Base-by-base conservation (phyloP, 768 basidiomycete species). In the Mycena polygramma region DNA sequence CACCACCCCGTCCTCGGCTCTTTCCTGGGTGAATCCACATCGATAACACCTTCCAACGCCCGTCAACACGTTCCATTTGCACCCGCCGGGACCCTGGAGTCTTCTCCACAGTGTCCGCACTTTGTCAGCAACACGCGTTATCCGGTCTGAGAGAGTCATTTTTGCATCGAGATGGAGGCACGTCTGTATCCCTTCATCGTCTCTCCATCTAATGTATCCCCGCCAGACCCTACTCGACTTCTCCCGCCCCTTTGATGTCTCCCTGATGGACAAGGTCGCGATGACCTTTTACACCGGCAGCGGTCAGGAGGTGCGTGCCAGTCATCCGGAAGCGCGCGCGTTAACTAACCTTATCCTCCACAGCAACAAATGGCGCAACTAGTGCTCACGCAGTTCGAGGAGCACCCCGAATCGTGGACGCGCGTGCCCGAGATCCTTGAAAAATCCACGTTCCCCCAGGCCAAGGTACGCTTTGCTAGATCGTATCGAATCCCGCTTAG, bases 391-490 rank as follows among this genome's bases (percentile, higher is more conserved):
- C 96, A 97, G 79, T 92, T 99, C 77, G 96, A 99, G 81, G 98
- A 99, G 71, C 88, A 96, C 79, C 93, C 94, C n/a, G 97, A 99
- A 67, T 91, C 96, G 41, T 99, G 98, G 98, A 97, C 97, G 74
- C 89, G 94, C 80, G 98, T 99, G 11, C 98, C 98, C 39, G 93
- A 94, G 68, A 93, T 99, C 75, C 85, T 99, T 67, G 96, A 98
- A 77, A 86, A 87, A 59, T 93, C 95, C 0, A 85, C 87, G 11
- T 96, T 79, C 90, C 92, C 41, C 37, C 97, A 99, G 82, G 89
- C 90, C 77, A 99, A 95, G 86, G 94, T 93, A 61, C 61, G 77
- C n/a, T 2, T 2, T 46, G 15, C 52, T 3, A 6, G 17, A 30
- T n/a, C n/a, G n/a, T 7, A 17, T 35, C 13, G 52, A 9, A 54